A percentile compares a stretch with the other conserved stretches of the same genome.
Evolutionary conservation across 208 protist species (phyloP).

Genomic region (Zelonia costaricensis): DNA sequence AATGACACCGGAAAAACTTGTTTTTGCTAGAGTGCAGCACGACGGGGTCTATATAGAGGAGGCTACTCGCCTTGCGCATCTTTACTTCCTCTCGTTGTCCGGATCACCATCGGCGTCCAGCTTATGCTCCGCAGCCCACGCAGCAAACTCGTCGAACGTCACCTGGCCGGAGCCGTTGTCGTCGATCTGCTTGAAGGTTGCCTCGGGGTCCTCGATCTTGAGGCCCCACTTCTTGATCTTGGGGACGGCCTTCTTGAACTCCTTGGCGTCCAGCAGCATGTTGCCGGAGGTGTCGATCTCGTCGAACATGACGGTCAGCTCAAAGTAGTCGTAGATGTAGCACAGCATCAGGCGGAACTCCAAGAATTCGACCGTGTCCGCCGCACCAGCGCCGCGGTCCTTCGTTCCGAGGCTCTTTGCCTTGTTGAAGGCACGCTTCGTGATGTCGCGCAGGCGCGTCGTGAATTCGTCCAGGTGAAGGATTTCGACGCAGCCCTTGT

Average conservation of each 20-base stretch:
- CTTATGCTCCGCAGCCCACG: conserved; percentile 52
- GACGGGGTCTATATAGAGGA: too few relatives aligned
- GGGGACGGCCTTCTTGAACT: conserved; percentile 64
- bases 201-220: conserved; percentile 49
- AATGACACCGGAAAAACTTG: not conserved
- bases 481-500: conserved; percentile 47
- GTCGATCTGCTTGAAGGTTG: conserved; percentile 76
- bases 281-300: conserved; percentile 79
- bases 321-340: conserved; percentile 68
- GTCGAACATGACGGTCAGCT: conserved; percentile 85
- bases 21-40: too few relatives aligned
- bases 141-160: conserved; percentile 81
- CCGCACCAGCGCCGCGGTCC: conserved; percentile 26
- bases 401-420: conserved; percentile 56
- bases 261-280: conserved; percentile 56
- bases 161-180: conserved; percentile 67
- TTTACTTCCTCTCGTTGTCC: conserved; percentile 23
- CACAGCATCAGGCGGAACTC: conserved; percentile 85
- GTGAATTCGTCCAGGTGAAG: conserved; percentile 71
- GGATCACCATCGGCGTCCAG: conserved; percentile 57
- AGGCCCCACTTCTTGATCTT: conserved; percentile 65
- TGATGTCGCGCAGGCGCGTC: conserved; percentile 56
- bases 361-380: conserved; percentile 60
- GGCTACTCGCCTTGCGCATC: not conserved
- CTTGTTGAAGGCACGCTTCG: conserved; percentile 84